phyloP scores from a whole-genome alignment of 768 basidiomycete species.

The Lentinula lateritia region DNA sequence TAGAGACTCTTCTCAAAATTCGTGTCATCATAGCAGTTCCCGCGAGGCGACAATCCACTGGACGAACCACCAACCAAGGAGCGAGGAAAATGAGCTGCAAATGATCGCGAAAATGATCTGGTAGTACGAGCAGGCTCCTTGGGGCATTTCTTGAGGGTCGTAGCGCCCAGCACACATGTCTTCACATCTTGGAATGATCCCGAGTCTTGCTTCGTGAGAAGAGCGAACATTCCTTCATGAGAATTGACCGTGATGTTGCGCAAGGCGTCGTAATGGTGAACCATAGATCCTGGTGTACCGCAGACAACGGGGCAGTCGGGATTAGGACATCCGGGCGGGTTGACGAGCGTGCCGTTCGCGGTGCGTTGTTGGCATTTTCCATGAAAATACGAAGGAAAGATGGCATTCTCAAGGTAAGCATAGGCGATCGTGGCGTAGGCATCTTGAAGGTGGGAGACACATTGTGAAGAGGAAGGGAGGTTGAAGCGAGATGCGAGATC shows the following conservation, averaged over 20 bases:
- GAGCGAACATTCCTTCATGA: constrained; percentile 24
- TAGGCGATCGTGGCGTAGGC: constrained; percentile 43
- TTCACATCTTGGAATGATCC: constrained; percentile 30
- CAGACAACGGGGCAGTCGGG: constrained; percentile 76
- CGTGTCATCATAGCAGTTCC: neutral
- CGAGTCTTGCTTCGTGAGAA: constrained; percentile 30
- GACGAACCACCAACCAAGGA: neutral
- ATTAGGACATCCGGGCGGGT: constrained; percentile 71
- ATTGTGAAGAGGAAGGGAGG: neutral
- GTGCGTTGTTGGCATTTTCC: constrained; percentile 64
- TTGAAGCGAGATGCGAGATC: constrained; percentile 4
- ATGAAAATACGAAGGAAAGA: constrained; percentile 70
- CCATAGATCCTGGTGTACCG: constrained; percentile 76
- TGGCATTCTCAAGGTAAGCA: constrained; percentile 40
- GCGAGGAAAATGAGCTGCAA: neutral
- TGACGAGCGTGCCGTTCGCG: constrained; percentile 17
- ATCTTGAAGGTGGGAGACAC: constrained; percentile 28
- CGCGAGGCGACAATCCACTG: neutral
- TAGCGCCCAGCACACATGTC: neutral
- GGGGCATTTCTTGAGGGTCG: neutral
- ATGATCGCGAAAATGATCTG: neutral
- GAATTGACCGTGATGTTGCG: too few species aligned
- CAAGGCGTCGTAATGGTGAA: constrained; percentile 46
- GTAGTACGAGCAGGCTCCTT: neutral
- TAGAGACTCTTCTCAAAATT: neutral